These are phyloP conservation scores for Erysimum pusillum DNA, from an alignment of 441 rosid genomes.

Conservation along the genomic window DNA sequence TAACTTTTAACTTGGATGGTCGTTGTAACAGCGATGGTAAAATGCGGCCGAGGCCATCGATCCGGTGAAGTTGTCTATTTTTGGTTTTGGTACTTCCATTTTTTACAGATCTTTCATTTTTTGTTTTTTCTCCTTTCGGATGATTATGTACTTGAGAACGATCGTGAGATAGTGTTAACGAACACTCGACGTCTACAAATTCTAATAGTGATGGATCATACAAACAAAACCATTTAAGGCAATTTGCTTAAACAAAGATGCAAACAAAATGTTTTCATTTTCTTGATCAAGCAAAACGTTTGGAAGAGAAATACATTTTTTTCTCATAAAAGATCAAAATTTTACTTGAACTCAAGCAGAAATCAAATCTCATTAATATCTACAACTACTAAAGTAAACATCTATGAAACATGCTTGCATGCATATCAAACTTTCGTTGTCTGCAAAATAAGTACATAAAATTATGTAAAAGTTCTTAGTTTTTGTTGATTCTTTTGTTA, in stretches of 20 bases:
- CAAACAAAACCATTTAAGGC: background rate
- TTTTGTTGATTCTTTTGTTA: no score
- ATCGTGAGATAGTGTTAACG: background rate
- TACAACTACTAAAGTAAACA: no score
- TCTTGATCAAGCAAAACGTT: background rate
- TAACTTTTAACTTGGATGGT: background rate
- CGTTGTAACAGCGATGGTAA: constrained; percentile 1
- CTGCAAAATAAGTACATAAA: no score
- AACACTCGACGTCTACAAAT: background rate
- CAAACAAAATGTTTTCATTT: no score
- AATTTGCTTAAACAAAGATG: background rate
- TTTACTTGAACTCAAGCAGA: background rate
- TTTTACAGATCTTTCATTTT: background rate
- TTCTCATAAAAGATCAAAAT: background rate
- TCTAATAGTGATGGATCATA: background rate
- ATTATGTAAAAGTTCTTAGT: no score
- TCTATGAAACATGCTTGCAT: no score
- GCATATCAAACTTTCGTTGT: no score
- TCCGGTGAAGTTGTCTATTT: background rate
- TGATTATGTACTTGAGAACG: background rate
- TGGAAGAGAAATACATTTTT: background rate
- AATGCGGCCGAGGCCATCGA: background rate
- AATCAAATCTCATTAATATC: background rate
- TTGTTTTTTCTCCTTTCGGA: background rate
- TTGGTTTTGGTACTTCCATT: background rate